Conservation (phyloP, 106 monocot species). For the Cymbidium sinense region DNA sequence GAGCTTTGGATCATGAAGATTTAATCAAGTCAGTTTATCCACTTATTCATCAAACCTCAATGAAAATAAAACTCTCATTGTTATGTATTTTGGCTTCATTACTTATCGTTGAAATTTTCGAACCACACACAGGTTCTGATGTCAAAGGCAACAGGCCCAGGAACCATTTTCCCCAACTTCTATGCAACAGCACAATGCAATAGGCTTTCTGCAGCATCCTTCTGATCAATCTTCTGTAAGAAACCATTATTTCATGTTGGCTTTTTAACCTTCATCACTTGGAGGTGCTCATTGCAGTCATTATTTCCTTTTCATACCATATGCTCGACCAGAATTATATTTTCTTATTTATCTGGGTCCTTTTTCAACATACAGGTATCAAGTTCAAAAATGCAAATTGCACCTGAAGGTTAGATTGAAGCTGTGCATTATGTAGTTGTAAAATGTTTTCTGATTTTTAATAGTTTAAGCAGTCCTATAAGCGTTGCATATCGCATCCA, state of each 20-base stretch:
- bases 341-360: neutral
- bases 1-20: neutral
- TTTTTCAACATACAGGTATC: constrained; percentile 8
- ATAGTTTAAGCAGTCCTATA: neutral
- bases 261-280: neutral
- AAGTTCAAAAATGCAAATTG: constrained; percentile 4
- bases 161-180: neutral
- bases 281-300: neutral
- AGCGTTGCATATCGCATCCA: neutral
- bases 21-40: neutral
- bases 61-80: neutral
- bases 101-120: neutral
- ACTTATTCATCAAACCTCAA: neutral
- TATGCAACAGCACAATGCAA: neutral
- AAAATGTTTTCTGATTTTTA: neutral
- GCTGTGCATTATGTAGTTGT: neutral
- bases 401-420: constrained; percentile 14
- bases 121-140: neutral
- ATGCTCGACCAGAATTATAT: neutral
- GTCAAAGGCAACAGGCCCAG: neutral
- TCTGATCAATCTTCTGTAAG: constrained; percentile 3
- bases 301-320: neutral
- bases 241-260: neutral
- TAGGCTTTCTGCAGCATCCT: neutral
- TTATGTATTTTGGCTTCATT: neutral